Conservation (phyloP, 257 asterid genomes). For the Gardenia jasminoides region DNA sequence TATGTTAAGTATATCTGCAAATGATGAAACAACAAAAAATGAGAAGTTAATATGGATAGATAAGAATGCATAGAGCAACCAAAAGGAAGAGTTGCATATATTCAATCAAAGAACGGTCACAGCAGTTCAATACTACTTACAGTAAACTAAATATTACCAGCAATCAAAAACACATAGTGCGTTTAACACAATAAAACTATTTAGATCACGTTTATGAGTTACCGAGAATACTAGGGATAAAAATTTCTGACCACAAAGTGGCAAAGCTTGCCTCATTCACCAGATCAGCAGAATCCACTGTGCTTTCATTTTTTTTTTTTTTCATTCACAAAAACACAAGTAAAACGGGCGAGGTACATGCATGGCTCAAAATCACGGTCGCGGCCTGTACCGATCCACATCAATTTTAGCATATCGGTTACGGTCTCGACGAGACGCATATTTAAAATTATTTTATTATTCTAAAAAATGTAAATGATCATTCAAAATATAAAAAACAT, state of each 20-base stretch:
- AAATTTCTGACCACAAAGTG: not conserved
- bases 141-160: not conserved
- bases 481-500: too few species aligned
- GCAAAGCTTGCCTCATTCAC: not conserved
- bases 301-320: not conserved
- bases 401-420: too few species aligned
- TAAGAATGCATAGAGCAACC: not conserved
- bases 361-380: too few species aligned
- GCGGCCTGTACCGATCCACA: too few species aligned
- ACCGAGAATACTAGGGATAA: not conserved
- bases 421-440: too few species aligned
- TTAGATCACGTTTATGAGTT: not conserved
- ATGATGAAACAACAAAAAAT: conserved; percentile 1
- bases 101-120: not conserved
- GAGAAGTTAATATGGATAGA: conserved; percentile 3
- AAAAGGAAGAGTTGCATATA: not conserved
- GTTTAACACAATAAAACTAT: not conserved
- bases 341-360: not conserved
- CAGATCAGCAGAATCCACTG: not conserved
- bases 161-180: not conserved
- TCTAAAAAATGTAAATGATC: too few species aligned
- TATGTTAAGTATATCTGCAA: conserved; percentile 30
- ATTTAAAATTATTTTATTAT: too few species aligned
- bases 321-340: not conserved
- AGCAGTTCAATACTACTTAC: not conserved